Evolutionary conservation across 257 asterid species (phyloP).

Genomic region (Solanum medicagineum): DNA sequence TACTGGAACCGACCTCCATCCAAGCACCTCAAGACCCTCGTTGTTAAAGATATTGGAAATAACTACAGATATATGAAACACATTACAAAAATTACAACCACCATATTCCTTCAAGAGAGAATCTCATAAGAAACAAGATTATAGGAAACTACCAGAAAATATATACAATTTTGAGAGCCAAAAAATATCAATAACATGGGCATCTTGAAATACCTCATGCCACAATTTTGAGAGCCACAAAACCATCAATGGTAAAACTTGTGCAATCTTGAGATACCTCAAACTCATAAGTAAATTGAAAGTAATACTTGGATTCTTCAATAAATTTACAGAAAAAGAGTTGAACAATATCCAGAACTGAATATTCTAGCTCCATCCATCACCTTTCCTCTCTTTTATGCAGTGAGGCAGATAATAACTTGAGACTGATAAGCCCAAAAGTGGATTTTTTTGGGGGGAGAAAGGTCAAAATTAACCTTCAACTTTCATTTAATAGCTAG

Average conservation of each 20-base stretch:
- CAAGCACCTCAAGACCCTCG: constrained; percentile 98
- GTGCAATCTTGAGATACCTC: neutral
- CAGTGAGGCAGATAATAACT: too few relatives aligned
- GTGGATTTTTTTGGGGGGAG: too few relatives aligned
- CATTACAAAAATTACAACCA: neutral
- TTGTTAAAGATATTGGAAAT: constrained; percentile 55
- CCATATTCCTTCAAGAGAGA: neutral
- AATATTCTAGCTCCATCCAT: too few relatives aligned
- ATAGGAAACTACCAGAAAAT: neutral
- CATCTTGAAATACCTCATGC: neutral
- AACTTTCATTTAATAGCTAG: too few relatives aligned
- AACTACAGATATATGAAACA: constrained; percentile 39
- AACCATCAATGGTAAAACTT: neutral
- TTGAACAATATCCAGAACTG: too few relatives aligned
- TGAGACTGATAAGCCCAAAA: too few relatives aligned
- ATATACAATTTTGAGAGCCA: neutral
- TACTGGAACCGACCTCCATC: constrained; percentile 96
- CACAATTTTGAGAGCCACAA: neutral
- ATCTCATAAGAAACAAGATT: neutral
- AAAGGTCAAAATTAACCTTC: too few relatives aligned
- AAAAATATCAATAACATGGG: neutral
- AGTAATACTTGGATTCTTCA: neutral
- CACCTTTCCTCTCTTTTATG: too few relatives aligned
- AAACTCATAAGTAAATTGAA: neutral
- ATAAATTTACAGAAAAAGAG: too few relatives aligned